Conservation (phyloP, 1,139 yeast genomes). For the Saccharomycopsis hybrid region DNA sequence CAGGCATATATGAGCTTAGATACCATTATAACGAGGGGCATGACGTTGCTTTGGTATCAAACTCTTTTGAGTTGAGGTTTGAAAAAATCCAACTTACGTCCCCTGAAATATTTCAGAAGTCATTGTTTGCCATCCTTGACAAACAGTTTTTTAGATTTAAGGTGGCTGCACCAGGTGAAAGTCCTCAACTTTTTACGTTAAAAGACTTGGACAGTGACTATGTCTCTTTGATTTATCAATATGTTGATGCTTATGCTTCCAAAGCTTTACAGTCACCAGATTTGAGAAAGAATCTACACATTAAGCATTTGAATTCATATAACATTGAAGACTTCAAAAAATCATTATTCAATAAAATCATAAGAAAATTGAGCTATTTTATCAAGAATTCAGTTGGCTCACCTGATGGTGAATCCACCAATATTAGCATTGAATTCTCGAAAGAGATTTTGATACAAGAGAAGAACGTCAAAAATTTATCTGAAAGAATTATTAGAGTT, state of each 20-base stretch:
- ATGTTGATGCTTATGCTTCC: constrained; percentile 10
- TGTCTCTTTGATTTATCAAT: constrained; percentile 6
- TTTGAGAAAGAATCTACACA: constrained; percentile 15
- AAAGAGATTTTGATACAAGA: constrained; percentile 19
- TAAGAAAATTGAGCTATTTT: constrained; percentile 12
- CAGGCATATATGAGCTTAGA: constrained; percentile 71
- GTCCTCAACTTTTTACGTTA: constrained; percentile 3
- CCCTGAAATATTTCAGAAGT: not conserved
- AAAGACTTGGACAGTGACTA: constrained; percentile 6
- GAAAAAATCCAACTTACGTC: constrained; percentile 30
- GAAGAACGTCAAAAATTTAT: constrained; percentile 31
- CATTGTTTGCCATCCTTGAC: not conserved
- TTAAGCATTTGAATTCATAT: constrained; percentile 17
- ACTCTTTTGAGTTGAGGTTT: constrained; percentile 60
- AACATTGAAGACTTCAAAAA: constrained; percentile 19
- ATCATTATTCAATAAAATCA: constrained; percentile 4
- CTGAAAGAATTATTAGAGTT: constrained; percentile 39
- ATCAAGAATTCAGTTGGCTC: constrained; percentile 14
- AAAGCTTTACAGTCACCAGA: constrained; percentile 6
- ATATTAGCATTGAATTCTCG: constrained; percentile 16
- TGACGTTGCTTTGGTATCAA: constrained; percentile 60
- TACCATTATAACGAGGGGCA: constrained; percentile 68
- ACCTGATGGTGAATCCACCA: constrained; percentile 1
- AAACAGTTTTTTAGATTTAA: too few species aligned
- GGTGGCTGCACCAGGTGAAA: too few species aligned